A percentile compares a stretch with the other conserved stretches of the same genome.
Conservation (phyloP, 1,284 basidiomycete species). For the Puccinia novopanici region DNA sequence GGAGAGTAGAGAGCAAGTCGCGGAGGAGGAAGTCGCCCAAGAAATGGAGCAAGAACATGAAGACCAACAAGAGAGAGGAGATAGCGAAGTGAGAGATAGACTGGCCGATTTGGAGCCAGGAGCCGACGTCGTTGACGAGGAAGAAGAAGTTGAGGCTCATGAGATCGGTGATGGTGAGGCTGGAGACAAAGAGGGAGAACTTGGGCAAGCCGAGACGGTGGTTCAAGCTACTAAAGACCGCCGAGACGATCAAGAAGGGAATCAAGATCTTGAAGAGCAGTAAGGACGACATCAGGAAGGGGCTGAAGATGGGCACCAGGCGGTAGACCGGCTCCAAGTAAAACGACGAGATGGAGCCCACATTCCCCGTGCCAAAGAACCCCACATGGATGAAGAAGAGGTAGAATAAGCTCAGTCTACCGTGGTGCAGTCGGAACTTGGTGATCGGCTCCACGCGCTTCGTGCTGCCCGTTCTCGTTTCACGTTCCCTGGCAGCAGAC, state of each 20-base stretch:
- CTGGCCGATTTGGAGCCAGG: constrained; percentile 87
- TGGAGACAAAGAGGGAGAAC: constrained; percentile 45
- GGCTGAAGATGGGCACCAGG: constrained; percentile 80
- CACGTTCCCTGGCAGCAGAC: not conserved
- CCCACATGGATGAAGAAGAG: constrained; percentile 83
- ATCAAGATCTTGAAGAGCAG: constrained; percentile 75
- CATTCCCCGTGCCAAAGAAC: constrained; percentile 82
- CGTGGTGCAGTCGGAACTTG: constrained; percentile 66
- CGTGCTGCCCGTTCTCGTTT: not conserved
- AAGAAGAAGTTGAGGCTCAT: constrained; percentile 83
- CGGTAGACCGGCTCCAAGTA: constrained; percentile 87
- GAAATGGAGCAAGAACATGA: constrained; percentile 63
- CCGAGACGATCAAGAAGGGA: constrained; percentile 75
- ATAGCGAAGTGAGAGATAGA: constrained; percentile 86
- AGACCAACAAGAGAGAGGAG: constrained; percentile 74
- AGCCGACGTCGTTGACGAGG: constrained; percentile 77
- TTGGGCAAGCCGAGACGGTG: constrained; percentile 32
- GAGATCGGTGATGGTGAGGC: constrained; percentile 60
- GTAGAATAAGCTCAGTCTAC: constrained; percentile 77
- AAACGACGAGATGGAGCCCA: constrained; percentile 66
- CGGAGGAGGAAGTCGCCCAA: constrained; percentile 46
- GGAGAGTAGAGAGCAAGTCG: constrained; percentile 22
- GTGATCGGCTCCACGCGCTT: not conserved
- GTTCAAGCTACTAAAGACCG: constrained; percentile 69
- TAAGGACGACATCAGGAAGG: constrained; percentile 77